Percentiles rank a stretch among this genome's conserved stretches.
phyloP scores from a whole-genome alignment of 192 early-diverging fungal genomes.

The Kappamyces sp. region DNA sequence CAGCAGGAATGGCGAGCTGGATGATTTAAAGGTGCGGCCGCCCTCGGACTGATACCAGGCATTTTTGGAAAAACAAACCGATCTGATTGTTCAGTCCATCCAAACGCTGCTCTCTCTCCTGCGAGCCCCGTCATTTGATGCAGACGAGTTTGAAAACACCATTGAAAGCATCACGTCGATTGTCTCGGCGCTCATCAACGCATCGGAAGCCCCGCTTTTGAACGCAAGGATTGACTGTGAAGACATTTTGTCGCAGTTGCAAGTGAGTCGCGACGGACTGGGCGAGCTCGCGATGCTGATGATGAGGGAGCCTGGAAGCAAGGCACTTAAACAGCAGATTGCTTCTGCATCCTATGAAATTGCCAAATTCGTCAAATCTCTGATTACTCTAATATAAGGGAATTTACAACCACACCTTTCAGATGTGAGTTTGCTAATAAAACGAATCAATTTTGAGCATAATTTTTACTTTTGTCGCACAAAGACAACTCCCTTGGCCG shows the following conservation, averaged over 20 bases:
- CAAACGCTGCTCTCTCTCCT: conserved; percentile 64
- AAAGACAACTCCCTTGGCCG: too few species aligned
- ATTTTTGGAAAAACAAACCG: conserved; percentile 66
- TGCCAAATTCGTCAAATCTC: conserved; percentile 52
- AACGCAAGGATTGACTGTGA: conserved; percentile 33
- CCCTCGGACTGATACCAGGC: conserved; percentile 32
- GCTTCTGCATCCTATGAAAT: conserved; percentile 84
- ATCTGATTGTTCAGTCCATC: conserved; percentile 70
- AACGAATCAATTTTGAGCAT: background rate
- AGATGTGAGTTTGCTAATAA: background rate
- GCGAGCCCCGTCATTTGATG: conserved; percentile 42
- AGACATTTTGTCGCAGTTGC: conserved; percentile 55
- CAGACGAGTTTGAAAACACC: conserved; percentile 49
- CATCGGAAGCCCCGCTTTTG: conserved; percentile 43
- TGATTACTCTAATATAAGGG: background rate
- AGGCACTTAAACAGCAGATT: conserved; percentile 73
- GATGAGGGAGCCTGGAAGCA: conserved; percentile 37
- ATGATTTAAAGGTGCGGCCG: conserved; percentile 40
- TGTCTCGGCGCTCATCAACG: conserved; percentile 49
- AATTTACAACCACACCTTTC: too few species aligned
- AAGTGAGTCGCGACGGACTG: conserved; percentile 44
- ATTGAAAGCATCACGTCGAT: conserved; percentile 53
- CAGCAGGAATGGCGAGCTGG: conserved; percentile 20
- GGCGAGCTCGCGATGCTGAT: conserved; percentile 55
- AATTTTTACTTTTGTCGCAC: too few species aligned